phyloP scores from a whole-genome alignment of 345 rosid genomes.

The Populus pruinosa region DNA sequence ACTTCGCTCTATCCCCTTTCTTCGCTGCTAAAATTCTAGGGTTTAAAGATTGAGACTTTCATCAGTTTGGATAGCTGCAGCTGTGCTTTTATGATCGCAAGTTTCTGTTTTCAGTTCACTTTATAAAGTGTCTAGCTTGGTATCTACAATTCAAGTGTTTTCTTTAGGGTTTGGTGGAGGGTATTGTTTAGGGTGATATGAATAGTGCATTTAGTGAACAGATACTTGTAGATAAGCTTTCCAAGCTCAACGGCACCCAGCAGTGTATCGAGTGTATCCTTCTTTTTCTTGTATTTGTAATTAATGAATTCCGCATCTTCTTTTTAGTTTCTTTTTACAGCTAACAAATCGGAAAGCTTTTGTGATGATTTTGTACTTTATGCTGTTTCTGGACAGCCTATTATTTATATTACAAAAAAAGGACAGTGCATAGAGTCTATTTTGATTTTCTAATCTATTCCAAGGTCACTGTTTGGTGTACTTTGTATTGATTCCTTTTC shows the following conservation, averaged over 20 bases:
- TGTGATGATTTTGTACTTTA: background rate
- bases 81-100: background rate
- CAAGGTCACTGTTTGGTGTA: background rate
- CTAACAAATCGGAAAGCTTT: background rate
- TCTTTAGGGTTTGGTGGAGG: background rate
- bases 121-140: background rate
- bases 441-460: background rate
- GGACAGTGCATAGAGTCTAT: background rate
- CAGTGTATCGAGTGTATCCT: constrained; percentile 97
- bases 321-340: background rate
- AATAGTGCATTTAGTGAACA: constrained; percentile 88
- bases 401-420: background rate
- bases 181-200: constrained; percentile 50
- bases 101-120: background rate
- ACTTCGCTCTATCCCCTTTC: background rate
- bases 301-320: background rate
- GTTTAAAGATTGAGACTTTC: constrained; percentile 11
- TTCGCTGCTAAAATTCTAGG: constrained; percentile 1
- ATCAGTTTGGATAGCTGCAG: constrained; percentile 1
- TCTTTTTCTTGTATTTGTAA: constrained; percentile 4
- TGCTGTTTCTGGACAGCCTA: background rate
- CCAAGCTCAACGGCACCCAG: constrained; percentile 95
- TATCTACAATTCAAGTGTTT: background rate
- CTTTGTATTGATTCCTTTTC: background rate
- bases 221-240: constrained; percentile 93